phyloP scores from a whole-genome alignment of 2,329 filamentous ascomycete species.

The Talaromyces marneffei region DNA sequence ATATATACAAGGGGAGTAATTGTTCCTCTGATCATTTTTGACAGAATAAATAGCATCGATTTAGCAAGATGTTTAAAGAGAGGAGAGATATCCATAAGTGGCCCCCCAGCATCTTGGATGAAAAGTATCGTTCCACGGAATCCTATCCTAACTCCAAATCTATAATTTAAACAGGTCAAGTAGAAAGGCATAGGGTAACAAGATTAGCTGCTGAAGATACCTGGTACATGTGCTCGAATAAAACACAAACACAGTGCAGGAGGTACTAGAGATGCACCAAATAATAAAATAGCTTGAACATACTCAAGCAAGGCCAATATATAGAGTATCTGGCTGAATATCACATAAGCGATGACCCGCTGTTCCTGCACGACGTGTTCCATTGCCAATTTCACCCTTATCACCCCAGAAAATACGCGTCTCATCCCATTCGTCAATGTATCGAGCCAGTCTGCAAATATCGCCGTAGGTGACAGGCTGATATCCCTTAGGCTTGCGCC shows the following conservation, averaged over 20 bases:
- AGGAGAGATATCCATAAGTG: slow-evolving; percentile 19
- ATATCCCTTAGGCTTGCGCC: neutral
- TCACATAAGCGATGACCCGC: neutral
- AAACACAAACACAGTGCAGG: neutral
- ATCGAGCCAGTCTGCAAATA: neutral
- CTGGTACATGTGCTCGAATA: neutral
- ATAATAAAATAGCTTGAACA: neutral
- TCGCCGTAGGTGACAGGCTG: neutral
- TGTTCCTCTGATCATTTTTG: neutral
- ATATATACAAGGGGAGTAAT: neutral
- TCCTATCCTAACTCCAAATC: neutral
- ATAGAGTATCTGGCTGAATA: neutral
- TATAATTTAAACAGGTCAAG: neutral
- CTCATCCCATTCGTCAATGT: neutral
- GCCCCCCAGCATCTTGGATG: slow-evolving; percentile 13
- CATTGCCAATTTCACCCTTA: neutral
- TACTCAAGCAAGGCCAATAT: neutral
- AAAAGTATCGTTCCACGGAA: neutral
- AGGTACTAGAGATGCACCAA: neutral
- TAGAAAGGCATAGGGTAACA: neutral
- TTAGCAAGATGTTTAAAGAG: neutral
- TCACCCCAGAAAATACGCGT: slow-evolving; percentile 2
- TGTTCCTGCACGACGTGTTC: neutral
- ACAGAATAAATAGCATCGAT: neutral
- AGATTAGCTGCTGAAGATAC: neutral